Evolutionary conservation across 1,139 yeast species (phyloP).

Genomic region (Scheffersomyces insectosa): DNA sequence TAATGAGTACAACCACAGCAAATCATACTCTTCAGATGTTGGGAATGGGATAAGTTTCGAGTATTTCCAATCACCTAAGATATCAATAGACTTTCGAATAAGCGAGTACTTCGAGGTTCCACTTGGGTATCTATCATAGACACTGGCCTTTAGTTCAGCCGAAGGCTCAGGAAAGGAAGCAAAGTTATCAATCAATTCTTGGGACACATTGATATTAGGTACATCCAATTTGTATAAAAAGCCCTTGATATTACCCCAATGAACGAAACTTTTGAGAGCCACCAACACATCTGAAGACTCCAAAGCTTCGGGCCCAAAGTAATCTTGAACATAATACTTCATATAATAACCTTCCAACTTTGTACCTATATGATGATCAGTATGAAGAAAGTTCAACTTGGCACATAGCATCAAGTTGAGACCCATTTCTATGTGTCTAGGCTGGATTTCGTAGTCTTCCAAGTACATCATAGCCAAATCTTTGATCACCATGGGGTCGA

Average conservation of each 20-base stretch:
- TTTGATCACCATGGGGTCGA: slow-evolving; percentile 27
- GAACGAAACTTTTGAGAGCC: slow-evolving; percentile 54
- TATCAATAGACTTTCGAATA: slow-evolving; percentile 41
- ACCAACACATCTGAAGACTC: slow-evolving; percentile 44
- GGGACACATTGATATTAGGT: slow-evolving; percentile 38
- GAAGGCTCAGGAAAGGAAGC: slow-evolving; percentile 45
- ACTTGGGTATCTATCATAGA: slow-evolving; percentile 51
- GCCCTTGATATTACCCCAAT: slow-evolving; percentile 58
- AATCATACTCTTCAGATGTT: slow-evolving; percentile 20
- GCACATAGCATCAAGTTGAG: slow-evolving; percentile 46
- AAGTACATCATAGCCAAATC: slow-evolving; percentile 32
- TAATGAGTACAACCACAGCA: slow-evolving; percentile 38
- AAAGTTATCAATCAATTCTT: slow-evolving; percentile 31
- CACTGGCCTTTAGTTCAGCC: slow-evolving; percentile 39
- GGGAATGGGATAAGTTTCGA: slow-evolving; percentile 29
- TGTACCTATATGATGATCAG: slow-evolving; percentile 58
- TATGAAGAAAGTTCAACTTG: slow-evolving; percentile 54
- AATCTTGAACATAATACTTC: slow-evolving; percentile 38
- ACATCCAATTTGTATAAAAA: slow-evolving; percentile 44
- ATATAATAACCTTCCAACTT: slow-evolving; percentile 49
- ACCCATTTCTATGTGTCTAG: slow-evolving; percentile 43
- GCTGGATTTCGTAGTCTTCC: slow-evolving; percentile 17
- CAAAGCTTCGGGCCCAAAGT: slow-evolving; percentile 45
- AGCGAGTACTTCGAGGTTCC: slow-evolving; percentile 54
- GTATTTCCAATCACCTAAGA: slow-evolving; percentile 27